Percentiles rank a stretch among this genome's conserved stretches.
These are phyloP conservation scores for Pachyrhizus erosus DNA, from an alignment of 306 rosid genomes.

Conservation along the genomic window DNA sequence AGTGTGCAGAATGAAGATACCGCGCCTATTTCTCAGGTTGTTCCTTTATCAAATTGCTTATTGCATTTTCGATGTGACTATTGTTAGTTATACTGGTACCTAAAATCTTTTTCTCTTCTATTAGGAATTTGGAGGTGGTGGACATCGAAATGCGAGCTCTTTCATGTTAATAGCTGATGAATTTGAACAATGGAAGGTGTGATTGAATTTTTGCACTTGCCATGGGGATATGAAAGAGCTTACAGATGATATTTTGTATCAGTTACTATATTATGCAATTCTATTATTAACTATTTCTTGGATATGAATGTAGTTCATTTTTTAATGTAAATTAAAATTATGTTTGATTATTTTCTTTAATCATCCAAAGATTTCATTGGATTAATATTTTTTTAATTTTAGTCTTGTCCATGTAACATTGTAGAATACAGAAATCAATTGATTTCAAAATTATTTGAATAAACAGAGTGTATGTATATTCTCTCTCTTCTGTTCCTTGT, in stretches of 20 bases:
- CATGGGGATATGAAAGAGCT: constrained; percentile 10
- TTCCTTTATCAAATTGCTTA: constrained; percentile 21
- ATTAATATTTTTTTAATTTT: neutral
- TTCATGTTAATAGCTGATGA: constrained; percentile 66
- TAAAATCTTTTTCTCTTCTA: constrained; percentile 25
- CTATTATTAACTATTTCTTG: neutral
- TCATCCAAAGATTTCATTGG: neutral
- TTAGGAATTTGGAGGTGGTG: constrained; percentile 91
- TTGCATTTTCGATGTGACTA: neutral
- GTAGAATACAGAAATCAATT: neutral
- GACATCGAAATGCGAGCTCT: constrained; percentile 83
- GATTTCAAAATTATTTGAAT: neutral
- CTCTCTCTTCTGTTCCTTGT: neutral
- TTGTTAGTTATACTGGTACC: constrained; percentile 18
- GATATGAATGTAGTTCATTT: neutral
- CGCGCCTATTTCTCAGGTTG: constrained; percentile 72
- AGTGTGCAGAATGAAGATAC: constrained; percentile 79
- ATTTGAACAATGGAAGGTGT: constrained; percentile 75
- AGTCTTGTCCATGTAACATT: neutral
- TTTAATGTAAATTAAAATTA: neutral
- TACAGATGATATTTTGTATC: constrained; percentile 11
- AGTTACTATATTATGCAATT: constrained; percentile 6
- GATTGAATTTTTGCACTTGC: constrained; percentile 22
- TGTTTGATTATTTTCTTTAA: neutral
- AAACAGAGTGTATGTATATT: neutral